Evolutionary conservation across 2,329 filamentous ascomycete genomes (phyloP).

Genomic region (Talaromyces albobiverticillius): DNA sequence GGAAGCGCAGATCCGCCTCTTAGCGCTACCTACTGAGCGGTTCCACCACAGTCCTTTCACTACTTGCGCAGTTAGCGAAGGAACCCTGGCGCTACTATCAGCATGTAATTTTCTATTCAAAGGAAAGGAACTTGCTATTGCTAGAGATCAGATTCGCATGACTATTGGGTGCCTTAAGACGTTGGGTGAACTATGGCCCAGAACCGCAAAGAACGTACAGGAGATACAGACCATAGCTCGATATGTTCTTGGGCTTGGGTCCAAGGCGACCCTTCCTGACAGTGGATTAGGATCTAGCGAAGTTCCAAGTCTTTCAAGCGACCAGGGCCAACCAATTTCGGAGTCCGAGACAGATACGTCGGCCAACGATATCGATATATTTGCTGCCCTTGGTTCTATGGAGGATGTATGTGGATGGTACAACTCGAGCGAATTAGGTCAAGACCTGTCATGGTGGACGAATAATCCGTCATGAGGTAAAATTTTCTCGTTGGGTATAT

Average conservation of each 20-base stretch:
- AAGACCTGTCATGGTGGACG: constrained; percentile 14
- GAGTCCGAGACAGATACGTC: background rate
- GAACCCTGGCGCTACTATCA: constrained; percentile 29
- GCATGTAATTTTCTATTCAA: constrained; percentile 37
- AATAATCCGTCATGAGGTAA: no score
- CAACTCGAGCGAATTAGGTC: constrained; percentile 15
- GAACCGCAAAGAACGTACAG: constrained; percentile 33
- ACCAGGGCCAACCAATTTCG: background rate
- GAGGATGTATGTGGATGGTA: constrained; percentile 21
- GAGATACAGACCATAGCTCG: constrained; percentile 43
- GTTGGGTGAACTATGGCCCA: constrained; percentile 38
- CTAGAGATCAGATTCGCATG: constrained; percentile 43
- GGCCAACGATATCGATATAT: constrained; percentile 8
- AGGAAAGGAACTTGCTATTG: constrained; percentile 30
- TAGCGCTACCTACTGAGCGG: constrained; percentile 33
- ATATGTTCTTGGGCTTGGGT: constrained; percentile 24
- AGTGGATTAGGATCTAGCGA: background rate
- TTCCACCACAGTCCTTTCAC: constrained; percentile 41
- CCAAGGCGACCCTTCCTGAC: background rate
- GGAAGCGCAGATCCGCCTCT: constrained; percentile 38
- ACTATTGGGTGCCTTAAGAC: constrained; percentile 40
- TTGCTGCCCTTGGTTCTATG: constrained; percentile 16
- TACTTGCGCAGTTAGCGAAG: constrained; percentile 42
- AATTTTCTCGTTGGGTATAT: no score
- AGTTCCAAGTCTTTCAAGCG: background rate